Evolutionary conservation across 345 rosid genomes (phyloP).

Genomic region (Chamaenerion angustifolium): DNA sequence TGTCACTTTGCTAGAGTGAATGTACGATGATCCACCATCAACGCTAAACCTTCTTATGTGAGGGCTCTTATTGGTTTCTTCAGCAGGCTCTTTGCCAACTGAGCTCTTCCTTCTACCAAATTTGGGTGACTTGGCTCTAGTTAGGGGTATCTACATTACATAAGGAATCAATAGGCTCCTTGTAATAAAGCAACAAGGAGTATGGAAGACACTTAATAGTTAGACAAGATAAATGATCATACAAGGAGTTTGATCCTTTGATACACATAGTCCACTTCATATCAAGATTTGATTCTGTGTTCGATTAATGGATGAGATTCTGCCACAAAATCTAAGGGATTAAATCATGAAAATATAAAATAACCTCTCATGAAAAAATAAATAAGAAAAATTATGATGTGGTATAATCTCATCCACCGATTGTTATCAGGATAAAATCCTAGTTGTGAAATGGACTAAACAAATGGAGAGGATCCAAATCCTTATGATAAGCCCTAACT

Average conservation of each 20-base stretch:
- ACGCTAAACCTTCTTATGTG: conserved; percentile 46
- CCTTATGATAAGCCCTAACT: no score
- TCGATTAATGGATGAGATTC: no score
- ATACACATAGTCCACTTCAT: background rate
- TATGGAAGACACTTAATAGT: background rate
- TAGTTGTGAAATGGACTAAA: no score
- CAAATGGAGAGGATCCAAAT: no score
- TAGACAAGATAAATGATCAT: background rate
- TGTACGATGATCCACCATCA: conserved; percentile 23
- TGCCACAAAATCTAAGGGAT: no score
- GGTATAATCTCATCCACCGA: no score
- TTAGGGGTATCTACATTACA: conserved; percentile 62
- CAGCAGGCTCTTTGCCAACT: conserved; percentile 18
- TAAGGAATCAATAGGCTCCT: background rate
- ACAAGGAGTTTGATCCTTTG: background rate
- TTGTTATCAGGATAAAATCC: no score
- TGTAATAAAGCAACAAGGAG: background rate
- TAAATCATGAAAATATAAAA: no score
- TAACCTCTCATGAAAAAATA: no score
- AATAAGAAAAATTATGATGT: no score
- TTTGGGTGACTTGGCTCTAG: conserved; percentile 96
- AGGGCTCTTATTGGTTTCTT: conserved; percentile 29
- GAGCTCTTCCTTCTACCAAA: conserved; percentile 72
- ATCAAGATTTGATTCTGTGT: no score
- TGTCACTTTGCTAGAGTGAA: conserved; percentile 27